phyloP scores from a whole-genome alignment of 805 yeast genomes.

The Pichia rugopelliculosa region DNA sequence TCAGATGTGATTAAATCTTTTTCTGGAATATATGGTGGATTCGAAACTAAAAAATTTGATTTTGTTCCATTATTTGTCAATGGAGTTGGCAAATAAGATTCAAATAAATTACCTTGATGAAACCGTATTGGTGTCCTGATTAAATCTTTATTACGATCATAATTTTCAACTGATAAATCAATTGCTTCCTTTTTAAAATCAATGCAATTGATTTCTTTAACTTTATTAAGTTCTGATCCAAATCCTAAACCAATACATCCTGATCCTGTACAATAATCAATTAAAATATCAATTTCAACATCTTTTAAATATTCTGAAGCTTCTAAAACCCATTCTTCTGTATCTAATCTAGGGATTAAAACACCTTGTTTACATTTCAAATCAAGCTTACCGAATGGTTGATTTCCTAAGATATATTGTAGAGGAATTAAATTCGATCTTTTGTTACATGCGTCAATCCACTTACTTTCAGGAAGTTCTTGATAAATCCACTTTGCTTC shows the following conservation, averaged over 20 bases:
- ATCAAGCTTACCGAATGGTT: slow-evolving; percentile 74
- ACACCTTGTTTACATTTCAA: slow-evolving; percentile 58
- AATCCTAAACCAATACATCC: slow-evolving; percentile 75
- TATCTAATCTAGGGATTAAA: slow-evolving; percentile 88
- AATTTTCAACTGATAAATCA: slow-evolving; percentile 41
- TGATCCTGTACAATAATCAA: slow-evolving; percentile 82
- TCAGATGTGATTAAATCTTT: slow-evolving; percentile 36
- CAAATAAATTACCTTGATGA: slow-evolving; percentile 8
- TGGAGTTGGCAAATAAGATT: neutral
- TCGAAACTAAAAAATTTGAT: slow-evolving; percentile 60
- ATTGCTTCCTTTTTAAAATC: slow-evolving; percentile 55
- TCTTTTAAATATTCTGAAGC: slow-evolving; percentile 24
- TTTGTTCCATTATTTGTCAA: neutral
- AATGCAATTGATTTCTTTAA: slow-evolving; percentile 31
- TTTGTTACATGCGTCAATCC: slow-evolving; percentile 44
- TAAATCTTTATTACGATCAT: slow-evolving; percentile 9
- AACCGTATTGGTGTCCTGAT: slow-evolving; percentile 1
- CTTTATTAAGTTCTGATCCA: slow-evolving; percentile 23
- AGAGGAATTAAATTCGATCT: slow-evolving; percentile 58
- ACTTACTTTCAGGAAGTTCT: slow-evolving; percentile 43
- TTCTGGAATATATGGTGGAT: slow-evolving; percentile 81
- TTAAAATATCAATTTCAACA: slow-evolving; percentile 1
- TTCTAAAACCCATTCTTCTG: slow-evolving; percentile 78
- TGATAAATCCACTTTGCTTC: slow-evolving; percentile 60
- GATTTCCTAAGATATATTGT: slow-evolving; percentile 78